phyloP scores from a whole-genome alignment of 2,329 filamentous ascomycete species.

The Alternaria gansuensis region DNA sequence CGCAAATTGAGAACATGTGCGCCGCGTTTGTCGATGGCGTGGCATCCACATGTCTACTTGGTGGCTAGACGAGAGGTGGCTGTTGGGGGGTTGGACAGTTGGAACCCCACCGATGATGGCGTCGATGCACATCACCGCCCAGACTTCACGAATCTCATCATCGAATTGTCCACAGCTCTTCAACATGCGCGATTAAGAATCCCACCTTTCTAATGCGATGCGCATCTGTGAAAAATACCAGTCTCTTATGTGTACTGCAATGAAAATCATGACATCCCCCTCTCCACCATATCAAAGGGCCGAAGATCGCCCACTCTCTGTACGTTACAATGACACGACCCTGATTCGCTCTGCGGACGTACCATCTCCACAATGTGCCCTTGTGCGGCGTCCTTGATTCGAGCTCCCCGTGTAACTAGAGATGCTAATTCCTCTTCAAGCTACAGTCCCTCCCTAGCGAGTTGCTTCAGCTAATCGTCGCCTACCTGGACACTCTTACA shows the following conservation, averaged over 20 bases:
- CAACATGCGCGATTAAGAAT: neutral
- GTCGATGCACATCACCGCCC: constrained; percentile 14
- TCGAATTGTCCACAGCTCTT: constrained; percentile 3
- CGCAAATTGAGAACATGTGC: neutral
- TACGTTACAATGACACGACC: constrained; percentile 14
- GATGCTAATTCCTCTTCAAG: constrained; percentile 23
- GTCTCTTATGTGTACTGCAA: neutral
- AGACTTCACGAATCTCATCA: constrained; percentile 12
- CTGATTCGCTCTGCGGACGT: constrained; percentile 9
- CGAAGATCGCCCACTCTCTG: constrained; percentile 11
- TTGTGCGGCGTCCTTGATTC: neutral
- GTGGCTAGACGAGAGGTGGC: neutral
- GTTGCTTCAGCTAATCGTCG: constrained; percentile 54
- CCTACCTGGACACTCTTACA: constrained; percentile 42
- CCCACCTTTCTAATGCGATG: neutral
- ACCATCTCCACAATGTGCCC: constrained; percentile 10
- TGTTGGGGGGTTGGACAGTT: constrained; percentile 4
- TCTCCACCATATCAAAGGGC: neutral
- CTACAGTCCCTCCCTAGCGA: constrained; percentile 54
- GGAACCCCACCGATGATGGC: constrained; percentile 14
- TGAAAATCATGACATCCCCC: neutral
- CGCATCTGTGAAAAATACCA: neutral
- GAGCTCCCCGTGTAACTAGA: neutral
- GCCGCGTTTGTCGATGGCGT: neutral
- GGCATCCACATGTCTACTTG: neutral